phyloP scores from a whole-genome alignment of 202 grass and related monocot genomes.

The Sporobolus alterniflorus region DNA sequence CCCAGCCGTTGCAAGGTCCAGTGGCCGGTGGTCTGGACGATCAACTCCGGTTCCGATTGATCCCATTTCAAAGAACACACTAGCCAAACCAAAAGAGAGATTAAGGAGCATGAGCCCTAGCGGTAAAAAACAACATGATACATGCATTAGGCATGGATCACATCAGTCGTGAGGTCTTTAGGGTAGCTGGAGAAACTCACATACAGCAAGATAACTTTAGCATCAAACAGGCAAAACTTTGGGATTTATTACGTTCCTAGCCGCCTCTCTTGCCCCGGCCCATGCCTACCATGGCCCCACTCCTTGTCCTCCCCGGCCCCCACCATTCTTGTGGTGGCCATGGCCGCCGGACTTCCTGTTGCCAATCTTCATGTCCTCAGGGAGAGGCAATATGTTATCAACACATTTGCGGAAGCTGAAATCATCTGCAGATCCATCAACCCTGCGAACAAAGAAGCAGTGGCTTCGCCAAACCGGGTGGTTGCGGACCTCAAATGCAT shows the following conservation, averaged over 20 bases:
- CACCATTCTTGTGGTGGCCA: conserved; percentile 21
- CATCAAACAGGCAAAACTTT: conserved; percentile 34
- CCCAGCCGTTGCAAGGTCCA: not conserved
- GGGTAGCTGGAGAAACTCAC: not conserved
- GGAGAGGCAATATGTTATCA: conserved; percentile 78
- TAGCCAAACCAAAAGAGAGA: not conserved
- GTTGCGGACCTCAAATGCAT: conserved; percentile 83
- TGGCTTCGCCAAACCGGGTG: conserved; percentile 73
- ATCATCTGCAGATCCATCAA: conserved; percentile 68
- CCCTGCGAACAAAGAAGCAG: conserved; percentile 80
- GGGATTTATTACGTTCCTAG: conserved; percentile 14
- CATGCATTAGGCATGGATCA: not conserved
- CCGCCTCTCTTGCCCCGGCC: conserved; percentile 55
- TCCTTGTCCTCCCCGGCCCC: conserved; percentile 43
- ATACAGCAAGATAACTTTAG: conserved; percentile 7
- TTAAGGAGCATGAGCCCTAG: not conserved
- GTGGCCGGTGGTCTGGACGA: not conserved
- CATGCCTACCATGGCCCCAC: conserved; percentile 49
- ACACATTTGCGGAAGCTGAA: conserved; percentile 99
- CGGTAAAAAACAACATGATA: not conserved
- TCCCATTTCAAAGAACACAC: not conserved
- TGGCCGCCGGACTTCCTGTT: conserved; percentile 37
- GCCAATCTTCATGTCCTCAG: conserved; percentile 66
- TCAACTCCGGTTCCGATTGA: not conserved
- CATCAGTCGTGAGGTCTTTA: conserved; percentile 31